Conservation (phyloP, 495 filamentous ascomycete species). For the Penicillium taxi region DNA sequence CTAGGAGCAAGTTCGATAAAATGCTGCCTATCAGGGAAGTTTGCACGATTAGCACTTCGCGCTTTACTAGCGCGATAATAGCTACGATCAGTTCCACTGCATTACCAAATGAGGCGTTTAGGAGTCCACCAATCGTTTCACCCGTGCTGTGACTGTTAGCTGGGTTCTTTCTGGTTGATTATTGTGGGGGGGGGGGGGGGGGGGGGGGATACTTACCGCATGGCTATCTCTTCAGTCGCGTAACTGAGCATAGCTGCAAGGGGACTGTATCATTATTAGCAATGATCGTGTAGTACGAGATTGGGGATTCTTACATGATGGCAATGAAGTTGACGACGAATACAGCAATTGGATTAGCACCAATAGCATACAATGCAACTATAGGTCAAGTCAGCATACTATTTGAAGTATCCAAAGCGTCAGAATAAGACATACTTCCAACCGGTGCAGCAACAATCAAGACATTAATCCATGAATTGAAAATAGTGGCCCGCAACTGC, state of each 20-base stretch:
- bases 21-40: slow-evolving; percentile 89
- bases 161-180: background rate
- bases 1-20: slow-evolving; percentile 83
- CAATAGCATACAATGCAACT: slow-evolving; percentile 60
- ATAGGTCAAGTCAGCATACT: slow-evolving; percentile 6
- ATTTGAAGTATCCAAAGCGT: background rate
- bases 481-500: slow-evolving; percentile 62
- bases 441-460: slow-evolving; percentile 70
- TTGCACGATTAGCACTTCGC: slow-evolving; percentile 79
- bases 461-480: slow-evolving; percentile 80
- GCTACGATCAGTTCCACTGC: slow-evolving; percentile 89
- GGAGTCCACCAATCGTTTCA: slow-evolving; percentile 75
- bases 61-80: slow-evolving; percentile 66
- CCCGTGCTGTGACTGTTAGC: slow-evolving; percentile 38
- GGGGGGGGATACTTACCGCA: slow-evolving; percentile 26
- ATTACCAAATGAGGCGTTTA: slow-evolving; percentile 85
- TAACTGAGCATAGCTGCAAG: slow-evolving; percentile 50
- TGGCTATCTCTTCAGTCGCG: slow-evolving; percentile 48
- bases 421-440: slow-evolving; percentile 38
- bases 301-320: slow-evolving; percentile 49
- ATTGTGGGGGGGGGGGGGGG: too few relatives aligned
- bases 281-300: background rate
- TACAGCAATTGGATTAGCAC: slow-evolving; percentile 49
- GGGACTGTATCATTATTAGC: slow-evolving; percentile 34
- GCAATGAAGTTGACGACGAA: slow-evolving; percentile 87